phyloP scores from a whole-genome alignment of 345 rosid genomes.

The Mallotus nudiflorus region DNA sequence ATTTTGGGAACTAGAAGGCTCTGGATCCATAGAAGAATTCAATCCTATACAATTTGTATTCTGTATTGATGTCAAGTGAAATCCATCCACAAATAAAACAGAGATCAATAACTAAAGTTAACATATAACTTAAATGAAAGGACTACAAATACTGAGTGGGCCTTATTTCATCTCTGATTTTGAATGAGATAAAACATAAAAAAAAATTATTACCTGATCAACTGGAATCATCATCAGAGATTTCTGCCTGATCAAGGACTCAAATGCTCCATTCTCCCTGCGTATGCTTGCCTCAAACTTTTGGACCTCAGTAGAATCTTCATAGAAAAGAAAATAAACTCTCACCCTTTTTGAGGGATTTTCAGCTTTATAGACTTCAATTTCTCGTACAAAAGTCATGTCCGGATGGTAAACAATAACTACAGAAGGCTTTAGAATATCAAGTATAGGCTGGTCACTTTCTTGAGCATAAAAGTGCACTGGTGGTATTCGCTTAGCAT shows the following conservation, averaged over 20 bases:
- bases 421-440: slow-evolving; percentile 70
- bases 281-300: slow-evolving; percentile 96
- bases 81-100: slow-evolving; percentile 8
- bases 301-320: slow-evolving; percentile 86
- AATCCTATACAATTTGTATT: slow-evolving; percentile 63
- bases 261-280: slow-evolving; percentile 92
- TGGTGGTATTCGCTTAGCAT: slow-evolving; percentile 58
- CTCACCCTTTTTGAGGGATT: slow-evolving; percentile 72
- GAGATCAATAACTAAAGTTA: not conserved
- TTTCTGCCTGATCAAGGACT: slow-evolving; percentile 92
- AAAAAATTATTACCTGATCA: slow-evolving; percentile 94
- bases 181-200: too few relatives aligned
- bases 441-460: slow-evolving; percentile 79
- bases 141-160: not conserved
- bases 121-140: not conserved
- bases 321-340: slow-evolving; percentile 92
- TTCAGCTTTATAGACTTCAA: slow-evolving; percentile 92
- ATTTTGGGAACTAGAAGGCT: slow-evolving; percentile 73
- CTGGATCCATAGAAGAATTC: slow-evolving; percentile 51
- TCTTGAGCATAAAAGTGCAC: slow-evolving; percentile 79
- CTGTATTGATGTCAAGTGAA: slow-evolving; percentile 39
- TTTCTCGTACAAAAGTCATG: slow-evolving; percentile 79
- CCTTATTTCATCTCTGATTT: not conserved
- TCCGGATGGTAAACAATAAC: slow-evolving; percentile 93
- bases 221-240: slow-evolving; percentile 96